These are phyloP conservation scores for Phytophthora podocarpi DNA, from an alignment of 352 stramenopile genomes.

Conservation along the genomic window DNA sequence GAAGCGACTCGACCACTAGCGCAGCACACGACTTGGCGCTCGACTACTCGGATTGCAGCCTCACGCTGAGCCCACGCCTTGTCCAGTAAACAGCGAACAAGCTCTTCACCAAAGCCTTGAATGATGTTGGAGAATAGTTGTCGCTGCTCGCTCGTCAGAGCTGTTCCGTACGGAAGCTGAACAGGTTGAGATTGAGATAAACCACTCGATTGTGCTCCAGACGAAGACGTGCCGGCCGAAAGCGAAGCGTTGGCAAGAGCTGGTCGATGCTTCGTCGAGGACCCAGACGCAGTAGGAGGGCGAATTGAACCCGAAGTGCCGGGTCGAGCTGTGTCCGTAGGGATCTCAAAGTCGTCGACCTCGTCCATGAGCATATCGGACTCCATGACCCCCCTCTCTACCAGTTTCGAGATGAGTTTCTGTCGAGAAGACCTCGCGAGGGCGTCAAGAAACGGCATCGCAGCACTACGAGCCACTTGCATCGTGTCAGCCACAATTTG, in stretches of 20 bases:
- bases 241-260: conserved; percentile 62
- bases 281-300: conserved; percentile 71
- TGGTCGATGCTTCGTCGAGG: conserved; percentile 79
- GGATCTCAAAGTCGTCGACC: conserved; percentile 80
- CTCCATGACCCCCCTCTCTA: conserved; percentile 74
- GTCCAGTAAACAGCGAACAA: conserved; percentile 81
- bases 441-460: conserved; percentile 76
- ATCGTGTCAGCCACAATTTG: conserved; percentile 77
- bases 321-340: conserved; percentile 41
- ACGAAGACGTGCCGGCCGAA: conserved; percentile 29
- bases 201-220: conserved; percentile 20
- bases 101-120: conserved; percentile 61
- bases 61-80: conserved; percentile 83
- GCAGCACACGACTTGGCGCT: conserved; percentile 66
- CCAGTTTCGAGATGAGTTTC: conserved; percentile 84
- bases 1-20: conserved; percentile 45
- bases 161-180: conserved; percentile 71
- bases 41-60: conserved; percentile 73
- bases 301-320: conserved; percentile 61
- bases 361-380: conserved; percentile 86
- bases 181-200: conserved; percentile 35
- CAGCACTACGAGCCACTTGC: conserved; percentile 55
- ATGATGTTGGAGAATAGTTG: conserved; percentile 56
- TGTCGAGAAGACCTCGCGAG: conserved; percentile 66
- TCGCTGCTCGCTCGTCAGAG: conserved; percentile 67